Percentiles rank a stretch among this genome's conserved stretches.
These are phyloP conservation scores for Salpingoeca rosetta DNA, from an alignment of 78 protist species.

Conservation along the genomic window DNA sequence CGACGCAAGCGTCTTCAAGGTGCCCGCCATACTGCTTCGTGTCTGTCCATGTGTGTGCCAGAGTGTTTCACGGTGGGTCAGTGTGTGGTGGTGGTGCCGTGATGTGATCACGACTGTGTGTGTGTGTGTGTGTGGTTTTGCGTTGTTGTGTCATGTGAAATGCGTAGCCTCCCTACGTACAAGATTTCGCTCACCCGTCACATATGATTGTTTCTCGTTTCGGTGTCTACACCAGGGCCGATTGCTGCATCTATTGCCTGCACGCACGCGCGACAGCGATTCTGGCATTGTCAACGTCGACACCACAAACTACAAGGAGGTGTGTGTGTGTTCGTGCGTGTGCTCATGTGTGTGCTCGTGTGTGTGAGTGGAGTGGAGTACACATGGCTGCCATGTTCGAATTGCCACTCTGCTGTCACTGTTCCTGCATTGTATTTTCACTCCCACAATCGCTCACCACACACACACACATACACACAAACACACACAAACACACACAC, in stretches of 20 bases:
- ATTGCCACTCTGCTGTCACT: too few species aligned
- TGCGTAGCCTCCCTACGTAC: background rate
- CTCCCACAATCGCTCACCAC: too few species aligned
- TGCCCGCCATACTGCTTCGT: too few species aligned
- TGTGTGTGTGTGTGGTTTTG: too few species aligned
- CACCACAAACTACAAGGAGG: background rate
- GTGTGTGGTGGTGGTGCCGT: too few species aligned
- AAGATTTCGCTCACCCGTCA: background rate
- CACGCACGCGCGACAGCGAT: conserved; percentile 15
- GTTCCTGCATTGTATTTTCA: too few species aligned
- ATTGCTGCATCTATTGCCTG: conserved; percentile 75
- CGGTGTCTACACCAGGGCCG: conserved; percentile 52
- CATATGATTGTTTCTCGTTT: background rate
- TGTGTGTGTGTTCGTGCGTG: background rate
- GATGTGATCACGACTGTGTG: too few species aligned
- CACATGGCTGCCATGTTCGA: too few species aligned
- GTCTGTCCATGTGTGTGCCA: too few species aligned
- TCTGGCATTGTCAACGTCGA: background rate
- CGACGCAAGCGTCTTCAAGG: conserved; percentile 29
- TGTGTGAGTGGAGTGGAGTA: background rate
- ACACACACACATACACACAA: too few species aligned
- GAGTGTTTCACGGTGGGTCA: too few species aligned
- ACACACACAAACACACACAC: too few species aligned
- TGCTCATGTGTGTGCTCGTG: background rate
- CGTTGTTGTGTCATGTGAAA: background rate